phyloP scores from a whole-genome alignment of 768 basidiomycete species.

The Termitomyces heimii region DNA sequence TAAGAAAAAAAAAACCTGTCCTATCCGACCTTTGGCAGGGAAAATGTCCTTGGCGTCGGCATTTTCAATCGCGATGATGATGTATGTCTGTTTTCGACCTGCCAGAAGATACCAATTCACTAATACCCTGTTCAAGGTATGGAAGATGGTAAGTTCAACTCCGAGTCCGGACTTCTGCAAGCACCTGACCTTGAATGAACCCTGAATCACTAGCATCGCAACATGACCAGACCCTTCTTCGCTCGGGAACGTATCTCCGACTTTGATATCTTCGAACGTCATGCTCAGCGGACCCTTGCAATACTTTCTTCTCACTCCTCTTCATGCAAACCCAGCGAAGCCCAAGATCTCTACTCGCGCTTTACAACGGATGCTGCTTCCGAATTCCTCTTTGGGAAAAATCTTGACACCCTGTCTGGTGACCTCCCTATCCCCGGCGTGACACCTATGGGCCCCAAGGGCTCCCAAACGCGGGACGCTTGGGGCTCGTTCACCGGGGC shows the following conservation, averaged over 20 bases:
- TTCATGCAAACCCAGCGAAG: conserved; percentile 43
- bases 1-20: neutral
- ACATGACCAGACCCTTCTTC: conserved; percentile 68
- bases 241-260: conserved; percentile 67
- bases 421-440: conserved; percentile 44
- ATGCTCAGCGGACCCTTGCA: conserved; percentile 40
- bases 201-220: conserved; percentile 45
- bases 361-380: conserved; percentile 70
- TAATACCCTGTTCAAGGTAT: conserved; percentile 30
- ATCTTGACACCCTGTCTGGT: conserved; percentile 53
- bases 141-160: conserved; percentile 50
- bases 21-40: conserved; percentile 24
- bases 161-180: neutral
- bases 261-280: conserved; percentile 60
- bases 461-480: conserved; percentile 50
- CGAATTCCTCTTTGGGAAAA: conserved; percentile 67
- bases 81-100: conserved; percentile 25
- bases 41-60: conserved; percentile 63
- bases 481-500: conserved; percentile 60
- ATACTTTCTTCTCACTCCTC: conserved; percentile 38
- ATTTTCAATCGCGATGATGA: conserved; percentile 78
- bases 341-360: conserved; percentile 62
- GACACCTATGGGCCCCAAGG: conserved; percentile 46
- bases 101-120: neutral
- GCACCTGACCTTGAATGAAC: neutral